These are phyloP conservation scores for Bryoerythrophyllum caledonicum DNA, from an alignment of 225 moss, liverwort and hornwort species.

Conservation along the genomic window DNA sequence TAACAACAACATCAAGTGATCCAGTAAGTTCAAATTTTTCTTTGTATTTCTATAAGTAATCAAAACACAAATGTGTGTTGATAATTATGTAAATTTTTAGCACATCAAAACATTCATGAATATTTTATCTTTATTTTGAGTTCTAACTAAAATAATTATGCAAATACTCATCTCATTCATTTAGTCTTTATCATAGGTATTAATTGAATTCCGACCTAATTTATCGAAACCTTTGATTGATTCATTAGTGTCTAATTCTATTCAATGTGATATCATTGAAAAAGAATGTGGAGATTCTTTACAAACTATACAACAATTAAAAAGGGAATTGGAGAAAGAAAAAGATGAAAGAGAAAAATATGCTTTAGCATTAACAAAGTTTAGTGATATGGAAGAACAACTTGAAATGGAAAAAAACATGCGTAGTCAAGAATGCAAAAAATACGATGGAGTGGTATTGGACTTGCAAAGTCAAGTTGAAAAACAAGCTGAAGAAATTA, in stretches of 20 bases:
- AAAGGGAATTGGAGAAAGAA: background rate
- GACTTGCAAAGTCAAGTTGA: constrained; percentile 20
- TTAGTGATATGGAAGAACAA: constrained; percentile 20
- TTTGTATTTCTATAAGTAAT: fast-evolving
- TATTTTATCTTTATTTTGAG: background rate
- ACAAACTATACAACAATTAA: background rate
- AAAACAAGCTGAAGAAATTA: constrained; percentile 41
- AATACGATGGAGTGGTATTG: background rate
- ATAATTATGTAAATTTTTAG: background rate
- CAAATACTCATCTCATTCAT: background rate
- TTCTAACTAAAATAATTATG: background rate
- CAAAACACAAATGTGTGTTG: fast-evolving
- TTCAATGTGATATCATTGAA: constrained; percentile 22
- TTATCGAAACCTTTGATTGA: background rate
- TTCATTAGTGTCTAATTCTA: background rate
- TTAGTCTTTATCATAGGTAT: background rate
- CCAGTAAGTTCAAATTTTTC: constrained; percentile 2
- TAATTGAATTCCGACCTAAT: constrained; percentile 38
- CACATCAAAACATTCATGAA: background rate
- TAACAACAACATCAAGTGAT: constrained; percentile 27
- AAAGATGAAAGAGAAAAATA: constrained; percentile 16
- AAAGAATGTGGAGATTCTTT: background rate
- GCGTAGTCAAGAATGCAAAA: background rate
- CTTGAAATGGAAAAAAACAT: constrained; percentile 11
- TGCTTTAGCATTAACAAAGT: background rate